Conservation (phyloP, 192 early-diverging fungal species). For the Physocladia obscura region DNA sequence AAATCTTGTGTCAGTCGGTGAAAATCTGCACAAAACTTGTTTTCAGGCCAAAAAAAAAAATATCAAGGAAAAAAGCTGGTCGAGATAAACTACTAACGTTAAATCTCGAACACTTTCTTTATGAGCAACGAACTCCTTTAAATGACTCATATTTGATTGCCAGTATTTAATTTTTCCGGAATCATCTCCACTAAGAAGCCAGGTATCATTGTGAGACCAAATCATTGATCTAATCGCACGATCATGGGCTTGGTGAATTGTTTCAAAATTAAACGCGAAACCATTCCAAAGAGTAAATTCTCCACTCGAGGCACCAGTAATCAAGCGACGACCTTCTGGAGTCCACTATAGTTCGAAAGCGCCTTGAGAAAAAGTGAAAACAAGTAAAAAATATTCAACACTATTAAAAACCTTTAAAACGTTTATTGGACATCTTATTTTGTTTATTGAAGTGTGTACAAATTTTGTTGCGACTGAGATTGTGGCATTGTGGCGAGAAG, state of each 20-base stretch:
- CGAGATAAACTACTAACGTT: conserved; percentile 52
- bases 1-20: conserved; percentile 89
- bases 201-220: conserved; percentile 94
- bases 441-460: conserved; percentile 91
- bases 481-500: conserved; percentile 64
- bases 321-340: conserved; percentile 89
- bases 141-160: conserved; percentile 93
- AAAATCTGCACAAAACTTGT: conserved; percentile 59
- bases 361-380: background rate
- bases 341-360: conserved; percentile 69
- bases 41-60: background rate
- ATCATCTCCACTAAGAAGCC: conserved; percentile 92
- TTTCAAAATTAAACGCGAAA: conserved; percentile 97
- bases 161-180: conserved; percentile 95
- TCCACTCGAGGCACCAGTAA: conserved; percentile 89
- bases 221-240: conserved; percentile 91
- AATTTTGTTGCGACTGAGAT: conserved; percentile 82
- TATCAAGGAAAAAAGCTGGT: no score
- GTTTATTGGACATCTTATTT: conserved; percentile 86
- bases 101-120: conserved; percentile 87
- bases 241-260: conserved; percentile 94
- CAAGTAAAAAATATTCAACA: conserved; percentile 22
- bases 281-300: conserved; percentile 99
- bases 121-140: conserved; percentile 86
- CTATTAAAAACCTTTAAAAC: conserved; percentile 77